Conservation (phyloP, 2,329 filamentous ascomycete genomes). For the Westerdykella sp. region DNA sequence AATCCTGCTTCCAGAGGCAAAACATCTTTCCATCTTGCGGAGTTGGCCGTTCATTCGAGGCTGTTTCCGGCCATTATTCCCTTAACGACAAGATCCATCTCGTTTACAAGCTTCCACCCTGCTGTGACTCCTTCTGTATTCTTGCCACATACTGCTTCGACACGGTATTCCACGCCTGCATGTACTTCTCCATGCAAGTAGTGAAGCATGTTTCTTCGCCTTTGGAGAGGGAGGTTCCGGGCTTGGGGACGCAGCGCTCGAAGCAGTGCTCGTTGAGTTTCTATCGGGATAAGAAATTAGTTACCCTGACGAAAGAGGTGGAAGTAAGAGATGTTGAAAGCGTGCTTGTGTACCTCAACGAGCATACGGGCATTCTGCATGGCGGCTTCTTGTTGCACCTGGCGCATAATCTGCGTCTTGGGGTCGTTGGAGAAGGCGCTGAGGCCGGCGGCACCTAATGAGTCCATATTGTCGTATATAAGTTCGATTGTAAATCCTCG, state of each 20-base stretch:
- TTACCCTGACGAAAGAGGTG: background rate
- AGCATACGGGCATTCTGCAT: constrained; percentile 47
- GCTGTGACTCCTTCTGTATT: constrained; percentile 40
- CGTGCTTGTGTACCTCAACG: constrained; percentile 38
- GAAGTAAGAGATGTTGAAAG: background rate
- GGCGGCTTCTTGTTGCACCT: constrained; percentile 49
- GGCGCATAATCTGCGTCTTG: constrained; percentile 46
- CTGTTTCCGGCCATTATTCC: background rate
- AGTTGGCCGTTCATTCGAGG: background rate
- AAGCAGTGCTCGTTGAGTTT: constrained; percentile 54
- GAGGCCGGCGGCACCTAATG: constrained; percentile 23
- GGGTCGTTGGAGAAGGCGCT: constrained; percentile 34
- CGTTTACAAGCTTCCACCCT: constrained; percentile 5
- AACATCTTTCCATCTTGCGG: background rate
- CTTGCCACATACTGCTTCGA: constrained; percentile 45
- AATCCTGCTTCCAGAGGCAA: background rate
- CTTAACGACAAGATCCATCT: background rate
- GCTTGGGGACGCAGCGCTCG: constrained; percentile 50
- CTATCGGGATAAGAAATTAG: constrained; percentile 21
- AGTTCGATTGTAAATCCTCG: background rate
- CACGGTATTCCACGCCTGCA: constrained; percentile 49
- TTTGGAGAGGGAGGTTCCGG: constrained; percentile 45
- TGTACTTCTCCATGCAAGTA: constrained; percentile 52
- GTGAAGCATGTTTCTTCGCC: constrained; percentile 47
- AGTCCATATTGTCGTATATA: constrained; percentile 23